Percentiles rank a stretch among this genome's conserved stretches.
Evolutionary conservation across 345 rosid genomes (phyloP).

Genomic region (Euphorbia peplus): DNA sequence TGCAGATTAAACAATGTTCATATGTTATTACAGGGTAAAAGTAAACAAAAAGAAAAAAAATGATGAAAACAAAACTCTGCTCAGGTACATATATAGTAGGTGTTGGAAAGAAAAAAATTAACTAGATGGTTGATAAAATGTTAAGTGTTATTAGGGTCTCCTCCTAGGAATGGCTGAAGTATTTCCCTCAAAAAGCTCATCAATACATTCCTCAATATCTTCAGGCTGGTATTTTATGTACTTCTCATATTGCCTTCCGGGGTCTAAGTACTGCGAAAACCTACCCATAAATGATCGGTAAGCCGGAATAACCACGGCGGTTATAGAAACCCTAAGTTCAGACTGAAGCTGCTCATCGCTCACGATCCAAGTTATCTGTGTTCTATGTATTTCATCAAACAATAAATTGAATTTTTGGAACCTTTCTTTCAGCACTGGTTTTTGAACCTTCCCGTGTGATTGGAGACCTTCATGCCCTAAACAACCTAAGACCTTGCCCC

Average conservation of each 20-base stretch:
- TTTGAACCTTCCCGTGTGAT: slow-evolving; percentile 64
- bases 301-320: slow-evolving; percentile 73
- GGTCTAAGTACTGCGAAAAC: slow-evolving; percentile 60
- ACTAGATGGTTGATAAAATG: not conserved
- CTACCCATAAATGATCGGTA: slow-evolving; percentile 78
- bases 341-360: slow-evolving; percentile 87
- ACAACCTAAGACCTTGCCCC: slow-evolving; percentile 69
- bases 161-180: slow-evolving; percentile 35
- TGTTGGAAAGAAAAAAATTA: not conserved
- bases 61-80: not conserved
- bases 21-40: too few relatives aligned
- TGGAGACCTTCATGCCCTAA: slow-evolving; percentile 64
- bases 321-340: slow-evolving; percentile 84
- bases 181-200: slow-evolving; percentile 79
- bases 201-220: slow-evolving; percentile 75
- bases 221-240: slow-evolving; percentile 84
- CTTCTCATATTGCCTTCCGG: slow-evolving; percentile 87
- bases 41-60: not conserved
- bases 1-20: too few relatives aligned
- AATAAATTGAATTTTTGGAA: slow-evolving; percentile 78
- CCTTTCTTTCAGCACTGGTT: slow-evolving; percentile 79
- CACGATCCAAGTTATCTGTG: slow-evolving; percentile 84
- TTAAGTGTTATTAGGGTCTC: slow-evolving; percentile 34
- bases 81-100: not conserved
- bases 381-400: slow-evolving; percentile 89